These are phyloP conservation scores for Symbiotaphrina buchneri DNA, from an alignment of 495 filamentous ascomycete species.

Conservation along the genomic window DNA sequence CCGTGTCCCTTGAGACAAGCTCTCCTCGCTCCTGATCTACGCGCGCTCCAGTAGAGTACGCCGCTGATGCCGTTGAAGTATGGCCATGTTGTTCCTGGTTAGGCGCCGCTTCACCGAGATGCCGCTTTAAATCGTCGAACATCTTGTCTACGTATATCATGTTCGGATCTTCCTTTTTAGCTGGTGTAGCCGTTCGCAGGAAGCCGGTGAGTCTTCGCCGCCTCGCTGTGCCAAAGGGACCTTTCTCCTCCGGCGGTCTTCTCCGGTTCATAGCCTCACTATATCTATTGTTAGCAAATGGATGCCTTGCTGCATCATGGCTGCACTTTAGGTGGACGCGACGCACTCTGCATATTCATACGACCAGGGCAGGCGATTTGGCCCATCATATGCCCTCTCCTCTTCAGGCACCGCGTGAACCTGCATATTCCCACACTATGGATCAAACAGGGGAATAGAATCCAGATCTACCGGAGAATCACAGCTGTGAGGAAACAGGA, in stretches of 20 bases:
- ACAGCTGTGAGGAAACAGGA: too few relatives aligned
- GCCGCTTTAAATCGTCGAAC: constrained; percentile 14
- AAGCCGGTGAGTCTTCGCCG: constrained; percentile 26
- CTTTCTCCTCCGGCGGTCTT: constrained; percentile 32
- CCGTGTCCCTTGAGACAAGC: constrained; percentile 5
- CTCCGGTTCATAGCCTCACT: constrained; percentile 24
- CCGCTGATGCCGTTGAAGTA: constrained; percentile 21
- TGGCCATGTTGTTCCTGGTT: constrained; percentile 6
- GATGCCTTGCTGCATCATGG: background rate
- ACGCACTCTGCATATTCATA: constrained; percentile 37
- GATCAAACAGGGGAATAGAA: too few relatives aligned
- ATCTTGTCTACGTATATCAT: constrained; percentile 26
- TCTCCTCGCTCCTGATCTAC: constrained; percentile 8
- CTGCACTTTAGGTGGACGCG: background rate
- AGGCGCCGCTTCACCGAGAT: too few relatives aligned
- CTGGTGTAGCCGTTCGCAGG: constrained; percentile 33
- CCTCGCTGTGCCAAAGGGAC: constrained; percentile 35
- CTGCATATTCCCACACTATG: too few relatives aligned
- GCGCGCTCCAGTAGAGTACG: constrained; percentile 14
- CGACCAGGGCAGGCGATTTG: constrained; percentile 33
- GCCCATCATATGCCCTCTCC: constrained; percentile 32
- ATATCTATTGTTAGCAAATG: constrained; percentile 6
- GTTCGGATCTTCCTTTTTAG: constrained; percentile 32
- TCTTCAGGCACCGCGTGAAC: constrained; percentile 42
- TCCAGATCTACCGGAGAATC: too few relatives aligned